Conservation (phyloP, 2,329 filamentous ascomycete species). For the Pestalotiopsis fici region DNA sequence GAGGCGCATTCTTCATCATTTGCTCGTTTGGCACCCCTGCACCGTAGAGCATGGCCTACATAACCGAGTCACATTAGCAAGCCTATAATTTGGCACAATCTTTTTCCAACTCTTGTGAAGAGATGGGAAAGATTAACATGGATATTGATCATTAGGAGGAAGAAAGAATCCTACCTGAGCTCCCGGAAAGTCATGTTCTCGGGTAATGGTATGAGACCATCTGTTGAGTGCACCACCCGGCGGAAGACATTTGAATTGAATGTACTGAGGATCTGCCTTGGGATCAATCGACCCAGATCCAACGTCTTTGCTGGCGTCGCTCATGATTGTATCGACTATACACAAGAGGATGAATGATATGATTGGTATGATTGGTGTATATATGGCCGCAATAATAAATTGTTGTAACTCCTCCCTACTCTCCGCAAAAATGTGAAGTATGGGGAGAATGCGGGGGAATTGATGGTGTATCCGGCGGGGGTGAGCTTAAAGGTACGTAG, state of each 20-base stretch:
- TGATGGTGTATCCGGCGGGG: not conserved
- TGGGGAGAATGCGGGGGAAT: not conserved
- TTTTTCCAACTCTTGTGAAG: no score
- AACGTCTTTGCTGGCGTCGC: conserved; percentile 17
- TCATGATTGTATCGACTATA: conserved; percentile 14
- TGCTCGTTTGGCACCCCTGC: conserved; percentile 83
- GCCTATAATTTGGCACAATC: no score
- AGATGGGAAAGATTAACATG: not conserved
- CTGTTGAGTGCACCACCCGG: conserved; percentile 69
- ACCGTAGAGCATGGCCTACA: conserved; percentile 94
- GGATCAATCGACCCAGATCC: conserved; percentile 32
- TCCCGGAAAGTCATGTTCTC: conserved; percentile 85
- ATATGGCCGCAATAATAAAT: not conserved
- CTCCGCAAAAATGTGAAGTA: not conserved
- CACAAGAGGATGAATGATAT: not conserved
- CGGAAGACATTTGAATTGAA: conserved; percentile 53
- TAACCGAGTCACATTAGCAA: not conserved
- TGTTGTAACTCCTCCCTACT: not conserved
- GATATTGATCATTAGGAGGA: not conserved
- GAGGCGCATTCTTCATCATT: conserved; percentile 86
- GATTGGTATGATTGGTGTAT: not conserved
- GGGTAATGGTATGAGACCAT: conserved; percentile 82
- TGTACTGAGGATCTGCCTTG: conserved; percentile 52
- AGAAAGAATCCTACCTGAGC: conserved; percentile 66
- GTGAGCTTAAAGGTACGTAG: not conserved